A percentile compares a stretch with the other conserved stretches of the same genome.
phyloP scores from a whole-genome alignment of 768 basidiomycete genomes.

The Porphyrellus cyaneotinctus region DNA sequence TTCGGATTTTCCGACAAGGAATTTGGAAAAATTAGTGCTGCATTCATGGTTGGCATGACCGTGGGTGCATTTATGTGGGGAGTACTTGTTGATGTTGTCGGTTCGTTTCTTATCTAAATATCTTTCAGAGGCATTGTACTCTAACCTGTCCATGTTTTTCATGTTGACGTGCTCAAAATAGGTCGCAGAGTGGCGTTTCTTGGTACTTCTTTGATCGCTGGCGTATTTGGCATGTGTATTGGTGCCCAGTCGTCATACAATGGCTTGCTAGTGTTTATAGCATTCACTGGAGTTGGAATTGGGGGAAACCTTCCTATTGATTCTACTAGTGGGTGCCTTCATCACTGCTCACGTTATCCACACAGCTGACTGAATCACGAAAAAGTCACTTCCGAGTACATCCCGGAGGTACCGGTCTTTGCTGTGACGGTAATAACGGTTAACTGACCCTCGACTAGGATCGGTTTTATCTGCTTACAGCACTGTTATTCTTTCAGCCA shows the following conservation, averaged over 20 bases:
- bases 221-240: slow-evolving; percentile 12
- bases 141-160: too few species aligned
- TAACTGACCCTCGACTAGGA: slow-evolving; percentile 3
- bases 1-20: slow-evolving; percentile 18
- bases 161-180: not conserved
- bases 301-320: slow-evolving; percentile 17
- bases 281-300: slow-evolving; percentile 10
- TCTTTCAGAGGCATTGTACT: not conserved
- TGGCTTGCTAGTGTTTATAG: slow-evolving; percentile 7
- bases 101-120: slow-evolving; percentile 1
- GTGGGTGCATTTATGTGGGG: slow-evolving; percentile 13
- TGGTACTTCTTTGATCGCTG: slow-evolving; percentile 11
- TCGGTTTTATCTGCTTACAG: slow-evolving; percentile 15
- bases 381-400: slow-evolving; percentile 12
- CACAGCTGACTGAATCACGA: not conserved
- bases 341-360: not conserved
- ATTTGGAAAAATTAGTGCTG: slow-evolving; percentile 2
- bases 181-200: slow-evolving; percentile 16
- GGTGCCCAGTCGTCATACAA: slow-evolving; percentile 12
- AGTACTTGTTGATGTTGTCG: slow-evolving; percentile 14
- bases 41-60: slow-evolving; percentile 1
- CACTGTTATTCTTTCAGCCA: slow-evolving; percentile 8
- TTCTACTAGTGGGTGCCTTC: slow-evolving; percentile 7
- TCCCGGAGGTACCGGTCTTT: slow-evolving; percentile 7
- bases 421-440: not conserved